A percentile compares a stretch with the other conserved stretches of the same genome.
phyloP scores from a whole-genome alignment of 768 basidiomycete genomes.

The Sarcodon sp. region DNA sequence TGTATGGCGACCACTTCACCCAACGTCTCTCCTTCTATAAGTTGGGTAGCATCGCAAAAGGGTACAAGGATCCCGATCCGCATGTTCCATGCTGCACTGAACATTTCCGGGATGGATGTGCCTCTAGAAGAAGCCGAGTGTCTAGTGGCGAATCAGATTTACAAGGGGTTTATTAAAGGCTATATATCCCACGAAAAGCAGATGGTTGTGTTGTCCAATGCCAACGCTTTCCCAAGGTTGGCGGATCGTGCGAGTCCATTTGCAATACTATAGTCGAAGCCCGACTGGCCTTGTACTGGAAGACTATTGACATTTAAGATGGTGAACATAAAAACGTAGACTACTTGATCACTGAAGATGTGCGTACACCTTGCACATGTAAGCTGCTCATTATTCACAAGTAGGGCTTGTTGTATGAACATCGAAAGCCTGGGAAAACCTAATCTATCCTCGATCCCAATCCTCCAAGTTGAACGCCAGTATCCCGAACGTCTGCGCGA shows the following conservation, averaged over 20 bases:
- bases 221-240: slow-evolving; percentile 70
- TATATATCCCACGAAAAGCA: slow-evolving; percentile 96
- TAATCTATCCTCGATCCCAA: slow-evolving; percentile 45
- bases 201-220: slow-evolving; percentile 79
- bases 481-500: slow-evolving; percentile 51
- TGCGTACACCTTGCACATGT: too few relatives aligned
- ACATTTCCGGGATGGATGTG: slow-evolving; percentile 57
- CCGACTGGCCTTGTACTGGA: background rate
- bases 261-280: slow-evolving; percentile 11
- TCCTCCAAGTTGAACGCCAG: slow-evolving; percentile 70
- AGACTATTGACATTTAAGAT: background rate
- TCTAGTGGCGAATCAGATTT: slow-evolving; percentile 90
- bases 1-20: background rate
- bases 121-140: slow-evolving; percentile 82
- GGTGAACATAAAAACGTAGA: background rate
- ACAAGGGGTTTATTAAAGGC: slow-evolving; percentile 83
- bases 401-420: too few relatives aligned
- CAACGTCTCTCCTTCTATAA: slow-evolving; percentile 16
- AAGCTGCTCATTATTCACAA: too few relatives aligned
- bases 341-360: too few relatives aligned
- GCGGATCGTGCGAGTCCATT: slow-evolving; percentile 49
- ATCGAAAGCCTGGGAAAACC: too few relatives aligned
- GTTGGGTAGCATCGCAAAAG: slow-evolving; percentile 72
- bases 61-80: slow-evolving; percentile 68
- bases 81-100: slow-evolving; percentile 69